phyloP scores from a whole-genome alignment of 768 basidiomycete genomes.

The Hebeloma cylindrosporum region DNA sequence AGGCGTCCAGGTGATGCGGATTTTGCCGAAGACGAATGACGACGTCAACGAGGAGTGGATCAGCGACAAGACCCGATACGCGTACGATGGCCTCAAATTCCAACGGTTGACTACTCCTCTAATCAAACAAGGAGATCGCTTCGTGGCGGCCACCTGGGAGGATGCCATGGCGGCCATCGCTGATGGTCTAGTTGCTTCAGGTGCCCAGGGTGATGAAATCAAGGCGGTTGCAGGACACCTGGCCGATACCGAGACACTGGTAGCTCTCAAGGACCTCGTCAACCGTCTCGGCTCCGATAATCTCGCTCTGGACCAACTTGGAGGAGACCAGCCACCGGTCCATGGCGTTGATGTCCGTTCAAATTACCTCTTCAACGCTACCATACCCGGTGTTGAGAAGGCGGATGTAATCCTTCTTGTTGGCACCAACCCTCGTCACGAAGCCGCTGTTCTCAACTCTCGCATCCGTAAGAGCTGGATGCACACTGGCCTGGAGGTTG shows the following conservation, averaged over 20 bases:
- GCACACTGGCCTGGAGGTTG: conserved; percentile 82
- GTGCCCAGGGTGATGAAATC: conserved; percentile 89
- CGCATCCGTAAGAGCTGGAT: conserved; percentile 96
- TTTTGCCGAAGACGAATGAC: conserved; percentile 95
- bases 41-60: conserved; percentile 99
- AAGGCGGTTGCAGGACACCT: conserved; percentile 92
- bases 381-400: conserved; percentile 85
- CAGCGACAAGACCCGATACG: conserved; percentile 96
- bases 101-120: conserved; percentile 94
- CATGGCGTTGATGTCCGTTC: conserved; percentile 90
- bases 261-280: conserved; percentile 89
- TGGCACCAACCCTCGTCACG: conserved; percentile 96
- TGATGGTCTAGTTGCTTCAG: conserved; percentile 74
- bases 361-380: conserved; percentile 95
- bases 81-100: conserved; percentile 93
- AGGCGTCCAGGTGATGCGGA: conserved; percentile 94
- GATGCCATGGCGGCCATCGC: conserved; percentile 78
- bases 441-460: conserved; percentile 96
- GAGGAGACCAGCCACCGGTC: conserved; percentile 66
- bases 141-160: conserved; percentile 89
- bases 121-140: conserved; percentile 88
- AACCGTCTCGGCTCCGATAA: conserved; percentile 97
- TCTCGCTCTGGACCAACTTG: conserved; percentile 72
- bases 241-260: conserved; percentile 92
- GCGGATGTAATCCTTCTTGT: conserved; percentile 93